Conservation (phyloP, 441 rosid genomes). For the Gossypium armourianum region DNA sequence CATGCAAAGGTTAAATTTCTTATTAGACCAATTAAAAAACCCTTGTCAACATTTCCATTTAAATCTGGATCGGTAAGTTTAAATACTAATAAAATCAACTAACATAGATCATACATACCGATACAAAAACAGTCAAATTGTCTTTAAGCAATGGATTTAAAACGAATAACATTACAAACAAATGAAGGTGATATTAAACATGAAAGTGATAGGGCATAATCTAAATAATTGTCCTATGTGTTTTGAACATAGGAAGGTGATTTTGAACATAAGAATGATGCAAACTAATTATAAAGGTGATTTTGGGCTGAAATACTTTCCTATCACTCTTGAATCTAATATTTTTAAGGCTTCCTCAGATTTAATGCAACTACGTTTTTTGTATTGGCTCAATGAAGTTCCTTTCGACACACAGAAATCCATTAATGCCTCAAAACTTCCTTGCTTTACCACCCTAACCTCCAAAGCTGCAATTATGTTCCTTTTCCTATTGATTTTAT, state of each 20-base stretch:
- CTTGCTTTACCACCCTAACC: conserved; percentile 48
- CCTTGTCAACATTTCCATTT: too few relatives aligned
- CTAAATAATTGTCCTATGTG: neutral
- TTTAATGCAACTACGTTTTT: neutral
- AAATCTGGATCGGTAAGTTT: too few relatives aligned
- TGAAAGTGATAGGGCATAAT: too few relatives aligned
- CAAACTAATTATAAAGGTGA: neutral
- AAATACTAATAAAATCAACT: too few relatives aligned
- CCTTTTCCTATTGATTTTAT: conserved; percentile 51
- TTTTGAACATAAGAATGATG: neutral
- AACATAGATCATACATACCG: too few relatives aligned
- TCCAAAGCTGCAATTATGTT: conserved; percentile 54
- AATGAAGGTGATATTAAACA: too few relatives aligned
- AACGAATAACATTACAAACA: too few relatives aligned
- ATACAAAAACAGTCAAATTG: too few relatives aligned
- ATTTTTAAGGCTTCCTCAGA: neutral
- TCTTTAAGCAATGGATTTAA: too few relatives aligned
- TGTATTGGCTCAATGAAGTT: conserved; percentile 60
- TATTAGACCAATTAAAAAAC: too few relatives aligned
- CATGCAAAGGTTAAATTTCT: too few relatives aligned
- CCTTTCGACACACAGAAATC: conserved; percentile 51
- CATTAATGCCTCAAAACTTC: conserved; percentile 59
- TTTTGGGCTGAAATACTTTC: neutral
- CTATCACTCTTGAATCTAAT: neutral
- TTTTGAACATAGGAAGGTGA: neutral